Evolutionary conservation across 208 protist genomes (phyloP), one percentile per base, ranked within the genome.

Genomic region (Wallacemonas sp.): DNA sequence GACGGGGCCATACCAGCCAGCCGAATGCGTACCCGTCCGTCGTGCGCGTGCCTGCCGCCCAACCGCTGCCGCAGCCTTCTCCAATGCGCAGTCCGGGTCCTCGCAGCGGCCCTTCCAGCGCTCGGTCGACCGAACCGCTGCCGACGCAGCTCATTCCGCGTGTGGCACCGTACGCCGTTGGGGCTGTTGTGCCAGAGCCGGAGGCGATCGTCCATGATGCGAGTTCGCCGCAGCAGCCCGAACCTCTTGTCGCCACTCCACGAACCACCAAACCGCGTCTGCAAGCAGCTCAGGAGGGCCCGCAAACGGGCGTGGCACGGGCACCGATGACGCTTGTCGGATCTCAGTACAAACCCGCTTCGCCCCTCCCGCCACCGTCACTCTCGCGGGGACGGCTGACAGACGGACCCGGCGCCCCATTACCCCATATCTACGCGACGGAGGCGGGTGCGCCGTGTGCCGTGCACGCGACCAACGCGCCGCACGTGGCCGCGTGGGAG

Each of bases 101-200:
- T 9, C 50, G 3, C 44, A 70, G 46, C 5, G 21, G 39, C 1
- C 24, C 32, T 8, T 78, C 72, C 9, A 73, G 72, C 19, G 66
- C 21, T 15, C 48, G 46, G 27, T 78, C 72, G 21, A n/a, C 57
- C n/a, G 27, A 42, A 37, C 57, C 55, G 54, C 26, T 78, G 22
- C 50, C 46, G 34, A 46, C 66, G 22, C 72, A 73, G 54, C n/a
- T 73, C 44, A 69, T 78, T 41, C 48, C 61, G 1, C 53, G 54
- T 15, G 50, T 73, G 15, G 72, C 50, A 33, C 24, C 50, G 30
- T 57, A 57, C 50, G 29, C 34, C 15, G 6, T 19, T 8, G 50
- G 50, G 30, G 38, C n/a, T 6, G 50, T 33, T 19, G 34, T 21
- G 12, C 50, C 33, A 17, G 38, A 4, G n/a, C 55, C 21, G 2